Conservation (phyloP, 805 yeast genomes). For the Sugiyamaella marilandica region DNA sequence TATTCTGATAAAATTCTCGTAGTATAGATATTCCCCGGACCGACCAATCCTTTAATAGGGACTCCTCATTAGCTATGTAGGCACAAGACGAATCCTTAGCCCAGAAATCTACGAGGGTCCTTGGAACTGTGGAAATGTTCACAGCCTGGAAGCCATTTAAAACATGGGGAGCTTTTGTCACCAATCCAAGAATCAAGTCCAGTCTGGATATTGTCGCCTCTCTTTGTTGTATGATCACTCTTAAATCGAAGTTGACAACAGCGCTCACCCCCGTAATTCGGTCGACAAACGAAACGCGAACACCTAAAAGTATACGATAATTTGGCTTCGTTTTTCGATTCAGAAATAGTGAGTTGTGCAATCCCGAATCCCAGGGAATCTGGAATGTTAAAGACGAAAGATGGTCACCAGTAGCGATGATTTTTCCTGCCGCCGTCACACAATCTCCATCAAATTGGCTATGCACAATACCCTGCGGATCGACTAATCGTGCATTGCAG, state of each 20-base stretch:
- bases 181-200: slow-evolving; percentile 3
- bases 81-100: slow-evolving; percentile 1
- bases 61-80: slow-evolving; percentile 2
- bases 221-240: neutral
- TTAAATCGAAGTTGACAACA: slow-evolving; percentile 6
- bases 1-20: slow-evolving; percentile 6
- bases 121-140: slow-evolving; percentile 5
- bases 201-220: slow-evolving; percentile 3
- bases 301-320: slow-evolving; percentile 2
- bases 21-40: slow-evolving; percentile 16
- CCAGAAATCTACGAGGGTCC: slow-evolving; percentile 5
- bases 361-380: slow-evolving; percentile 12
- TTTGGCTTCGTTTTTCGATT: slow-evolving; percentile 6
- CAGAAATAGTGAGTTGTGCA: slow-evolving; percentile 6
- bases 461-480: slow-evolving; percentile 9
- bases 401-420: too few species aligned
- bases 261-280: neutral
- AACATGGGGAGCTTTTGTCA: neutral
- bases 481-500: slow-evolving; percentile 9
- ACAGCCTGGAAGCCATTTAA: neutral
- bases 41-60: neutral
- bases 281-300: neutral
- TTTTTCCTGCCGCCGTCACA: neutral
- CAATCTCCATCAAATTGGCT: neutral
- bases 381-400: neutral